Conservation (phyloP, 495 filamentous ascomycete genomes). For the Tuber aestivum region DNA sequence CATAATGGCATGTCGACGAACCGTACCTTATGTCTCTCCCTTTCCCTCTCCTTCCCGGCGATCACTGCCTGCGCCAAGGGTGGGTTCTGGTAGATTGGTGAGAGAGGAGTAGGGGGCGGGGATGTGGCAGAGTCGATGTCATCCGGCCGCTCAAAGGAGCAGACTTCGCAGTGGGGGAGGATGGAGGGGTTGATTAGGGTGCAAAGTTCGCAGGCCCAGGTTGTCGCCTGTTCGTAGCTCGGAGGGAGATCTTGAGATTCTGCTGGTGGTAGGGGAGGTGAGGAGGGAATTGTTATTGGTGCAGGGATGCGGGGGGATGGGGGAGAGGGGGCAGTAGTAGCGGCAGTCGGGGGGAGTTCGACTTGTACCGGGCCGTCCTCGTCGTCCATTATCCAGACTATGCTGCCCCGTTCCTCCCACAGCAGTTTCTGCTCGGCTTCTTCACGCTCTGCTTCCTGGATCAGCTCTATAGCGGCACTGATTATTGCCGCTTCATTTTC, state of each 20-base stretch:
- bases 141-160: slow-evolving; percentile 58
- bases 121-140: slow-evolving; percentile 31
- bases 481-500: slow-evolving; percentile 87
- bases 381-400: slow-evolving; percentile 29
- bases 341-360: not conserved
- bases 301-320: not conserved
- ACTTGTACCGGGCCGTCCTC: slow-evolving; percentile 12
- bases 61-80: slow-evolving; percentile 12
- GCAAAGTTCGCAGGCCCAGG: slow-evolving; percentile 73
- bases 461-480: slow-evolving; percentile 77
- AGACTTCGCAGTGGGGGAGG: slow-evolving; percentile 72
- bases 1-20: slow-evolving; percentile 39
- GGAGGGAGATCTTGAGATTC: slow-evolving; percentile 15
- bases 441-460: slow-evolving; percentile 66
- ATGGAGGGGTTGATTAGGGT: slow-evolving; percentile 72
- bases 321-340: not conserved
- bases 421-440: slow-evolving; percentile 57
- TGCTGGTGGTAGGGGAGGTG: not conserved
- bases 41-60: slow-evolving; percentile 27
- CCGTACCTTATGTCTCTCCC: slow-evolving; percentile 18
- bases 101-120: slow-evolving; percentile 24
- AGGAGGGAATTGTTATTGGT: not conserved
- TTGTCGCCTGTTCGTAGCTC: slow-evolving; percentile 37
- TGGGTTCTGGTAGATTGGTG: slow-evolving; percentile 28
- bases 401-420: slow-evolving; percentile 21